Conservation (phyloP, 169 alveolate genomes). For the Fabrea salina region DNA sequence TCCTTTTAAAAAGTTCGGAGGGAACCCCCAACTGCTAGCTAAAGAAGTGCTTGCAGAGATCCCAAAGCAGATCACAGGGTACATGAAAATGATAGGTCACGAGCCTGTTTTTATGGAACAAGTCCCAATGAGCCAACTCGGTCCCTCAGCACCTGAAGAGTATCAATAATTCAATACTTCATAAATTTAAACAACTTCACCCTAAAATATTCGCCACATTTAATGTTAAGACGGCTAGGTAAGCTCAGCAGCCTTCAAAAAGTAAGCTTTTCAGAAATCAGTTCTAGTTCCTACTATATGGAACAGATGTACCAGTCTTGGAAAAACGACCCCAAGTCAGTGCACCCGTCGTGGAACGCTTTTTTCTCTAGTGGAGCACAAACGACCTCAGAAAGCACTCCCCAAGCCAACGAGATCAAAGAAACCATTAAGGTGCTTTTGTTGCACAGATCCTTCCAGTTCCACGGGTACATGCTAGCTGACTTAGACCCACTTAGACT, state of each 20-base stretch:
- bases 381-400: constrained; percentile 1
- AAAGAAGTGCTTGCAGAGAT: constrained; percentile 49
- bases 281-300: constrained; percentile 31
- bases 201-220: too few relatives aligned
- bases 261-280: too few relatives aligned
- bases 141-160: too few relatives aligned
- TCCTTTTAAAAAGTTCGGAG: constrained; percentile 62
- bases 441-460: constrained; percentile 11
- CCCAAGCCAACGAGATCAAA: neutral
- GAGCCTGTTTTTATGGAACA: constrained; percentile 1
- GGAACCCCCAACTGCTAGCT: constrained; percentile 30
- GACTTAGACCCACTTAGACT: constrained; percentile 32
- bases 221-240: too few relatives aligned
- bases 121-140: too few relatives aligned
- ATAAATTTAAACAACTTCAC: too few relatives aligned
- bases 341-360: constrained; percentile 59
- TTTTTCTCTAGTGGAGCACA: constrained; percentile 37
- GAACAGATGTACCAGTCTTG: constrained; percentile 63
- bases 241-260: too few relatives aligned
- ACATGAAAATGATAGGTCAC: neutral
- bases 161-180: too few relatives aligned
- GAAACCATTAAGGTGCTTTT: neutral
- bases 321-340: constrained; percentile 50
- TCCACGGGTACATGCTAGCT: constrained; percentile 7
- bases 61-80: constrained; percentile 33